A percentile compares a stretch with the other conserved stretches of the same genome.
phyloP scores from a whole-genome alignment of 768 basidiomycete species.

The Russula brevipes region DNA sequence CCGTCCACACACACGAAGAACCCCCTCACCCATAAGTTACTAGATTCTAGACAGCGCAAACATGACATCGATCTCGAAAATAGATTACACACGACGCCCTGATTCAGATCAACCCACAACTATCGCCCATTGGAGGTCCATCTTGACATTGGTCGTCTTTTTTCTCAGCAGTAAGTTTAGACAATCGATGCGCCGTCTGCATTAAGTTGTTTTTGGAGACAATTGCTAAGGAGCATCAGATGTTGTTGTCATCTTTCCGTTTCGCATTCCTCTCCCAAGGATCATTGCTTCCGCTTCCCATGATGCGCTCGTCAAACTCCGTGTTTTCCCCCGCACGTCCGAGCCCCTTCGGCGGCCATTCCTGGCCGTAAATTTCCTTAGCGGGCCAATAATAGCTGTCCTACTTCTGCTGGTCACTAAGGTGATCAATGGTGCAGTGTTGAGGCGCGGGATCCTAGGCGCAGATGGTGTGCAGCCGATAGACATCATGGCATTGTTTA shows the following conservation, averaged over 20 bases:
- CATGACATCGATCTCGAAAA: not conserved
- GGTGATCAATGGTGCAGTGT: constrained; percentile 36
- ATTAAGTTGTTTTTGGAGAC: not conserved
- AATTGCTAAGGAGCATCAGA: constrained; percentile 10
- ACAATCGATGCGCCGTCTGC: not conserved
- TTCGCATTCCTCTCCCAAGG: constrained; percentile 20
- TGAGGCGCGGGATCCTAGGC: constrained; percentile 77
- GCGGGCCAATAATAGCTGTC: constrained; percentile 32
- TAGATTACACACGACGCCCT: not conserved
- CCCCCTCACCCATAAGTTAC: not conserved
- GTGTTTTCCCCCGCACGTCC: constrained; percentile 7
- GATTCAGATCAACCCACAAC: not conserved
- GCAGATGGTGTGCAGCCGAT: constrained; percentile 78
- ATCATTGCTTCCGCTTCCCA: not conserved
- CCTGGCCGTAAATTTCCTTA: constrained; percentile 32
- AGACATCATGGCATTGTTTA: constrained; percentile 90
- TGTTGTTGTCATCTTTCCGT: constrained; percentile 25
- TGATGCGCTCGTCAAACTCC: constrained; percentile 15
- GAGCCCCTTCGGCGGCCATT: constrained; percentile 14
- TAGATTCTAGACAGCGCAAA: not conserved
- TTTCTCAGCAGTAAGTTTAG: constrained; percentile 13
- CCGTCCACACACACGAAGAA: not conserved
- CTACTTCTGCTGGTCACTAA: constrained; percentile 30
- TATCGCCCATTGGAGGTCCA: constrained; percentile 12
- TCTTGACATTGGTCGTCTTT: constrained; percentile 15